Conservation (phyloP, 148 eudicot species). For the Gaultheria prostrata region DNA sequence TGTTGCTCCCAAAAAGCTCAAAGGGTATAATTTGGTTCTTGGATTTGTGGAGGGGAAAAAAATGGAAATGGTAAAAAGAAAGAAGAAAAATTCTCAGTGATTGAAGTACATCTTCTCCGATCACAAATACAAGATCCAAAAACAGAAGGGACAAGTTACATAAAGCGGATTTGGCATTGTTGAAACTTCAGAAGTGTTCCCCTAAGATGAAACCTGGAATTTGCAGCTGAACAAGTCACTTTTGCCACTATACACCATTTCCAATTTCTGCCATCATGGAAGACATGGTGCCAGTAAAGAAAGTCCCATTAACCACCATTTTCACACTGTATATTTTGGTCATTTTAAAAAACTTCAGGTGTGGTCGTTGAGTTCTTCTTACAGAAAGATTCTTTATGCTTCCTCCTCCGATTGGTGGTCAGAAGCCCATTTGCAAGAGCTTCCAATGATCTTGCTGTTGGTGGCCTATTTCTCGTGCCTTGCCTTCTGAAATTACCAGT, state of each 20-base stretch:
- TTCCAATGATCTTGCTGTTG: slow-evolving; percentile 38
- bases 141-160: neutral
- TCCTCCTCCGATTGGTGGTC: slow-evolving; percentile 24
- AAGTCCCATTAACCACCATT: slow-evolving; percentile 14
- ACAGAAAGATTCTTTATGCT: slow-evolving; percentile 11
- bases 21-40: neutral
- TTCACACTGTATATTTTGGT: neutral
- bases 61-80: neutral
- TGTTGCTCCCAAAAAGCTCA: neutral
- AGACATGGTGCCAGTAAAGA: neutral
- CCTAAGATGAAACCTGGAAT: slow-evolving; percentile 8
- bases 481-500: slow-evolving; percentile 30
- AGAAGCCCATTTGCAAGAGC: slow-evolving; percentile 43
- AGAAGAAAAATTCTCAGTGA: neutral
- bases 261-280: slow-evolving; percentile 14
- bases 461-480: slow-evolving; percentile 41
- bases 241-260: slow-evolving; percentile 7
- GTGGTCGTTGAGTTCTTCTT: neutral
- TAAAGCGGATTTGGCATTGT: neutral
- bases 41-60: neutral
- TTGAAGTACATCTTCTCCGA: neutral
- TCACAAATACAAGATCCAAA: neutral
- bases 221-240: neutral
- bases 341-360: neutral
- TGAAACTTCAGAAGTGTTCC: slow-evolving; percentile 10